These are phyloP conservation scores for Dryas integrifolia DNA, from an alignment of 331 rosid species.

Conservation along the genomic window DNA sequence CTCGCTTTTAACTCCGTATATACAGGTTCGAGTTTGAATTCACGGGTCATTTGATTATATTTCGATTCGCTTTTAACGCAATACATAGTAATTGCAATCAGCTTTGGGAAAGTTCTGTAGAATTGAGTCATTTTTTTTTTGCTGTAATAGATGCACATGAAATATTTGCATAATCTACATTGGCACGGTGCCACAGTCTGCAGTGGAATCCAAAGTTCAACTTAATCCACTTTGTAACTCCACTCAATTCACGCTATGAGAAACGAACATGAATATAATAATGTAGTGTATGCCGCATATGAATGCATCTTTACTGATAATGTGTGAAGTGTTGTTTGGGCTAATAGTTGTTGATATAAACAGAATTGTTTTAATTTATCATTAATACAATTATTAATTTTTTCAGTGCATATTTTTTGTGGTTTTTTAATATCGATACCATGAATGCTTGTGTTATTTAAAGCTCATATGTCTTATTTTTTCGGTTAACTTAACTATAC, in stretches of 20 bases:
- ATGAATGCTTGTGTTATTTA: slow-evolving; percentile 1
- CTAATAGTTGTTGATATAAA: not conserved
- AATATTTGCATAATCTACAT: not conserved
- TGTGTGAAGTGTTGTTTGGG: not conserved
- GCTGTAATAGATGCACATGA: not conserved
- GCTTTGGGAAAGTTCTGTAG: not conserved
- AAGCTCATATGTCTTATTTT: slow-evolving; percentile 1
- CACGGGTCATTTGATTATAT: not conserved
- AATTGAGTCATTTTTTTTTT: not conserved
- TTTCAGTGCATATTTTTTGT: not conserved
- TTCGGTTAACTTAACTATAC: slow-evolving; percentile 28
- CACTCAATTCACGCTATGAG: not conserved
- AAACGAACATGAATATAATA: not conserved
- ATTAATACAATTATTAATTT: not conserved
- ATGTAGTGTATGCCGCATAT: not conserved
- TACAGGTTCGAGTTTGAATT: slow-evolving; percentile 54
- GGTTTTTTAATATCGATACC: not conserved
- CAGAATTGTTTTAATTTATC: not conserved
- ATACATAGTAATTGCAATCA: not conserved
- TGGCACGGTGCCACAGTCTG: not conserved
- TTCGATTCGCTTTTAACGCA: too few relatives aligned
- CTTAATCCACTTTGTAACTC: not conserved
- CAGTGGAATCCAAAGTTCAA: not conserved
- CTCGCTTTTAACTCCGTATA: slow-evolving; percentile 85
- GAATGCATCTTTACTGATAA: not conserved